phyloP scores from a whole-genome alignment of 768 basidiomycete genomes.

The Thelephora ganbajun region DNA sequence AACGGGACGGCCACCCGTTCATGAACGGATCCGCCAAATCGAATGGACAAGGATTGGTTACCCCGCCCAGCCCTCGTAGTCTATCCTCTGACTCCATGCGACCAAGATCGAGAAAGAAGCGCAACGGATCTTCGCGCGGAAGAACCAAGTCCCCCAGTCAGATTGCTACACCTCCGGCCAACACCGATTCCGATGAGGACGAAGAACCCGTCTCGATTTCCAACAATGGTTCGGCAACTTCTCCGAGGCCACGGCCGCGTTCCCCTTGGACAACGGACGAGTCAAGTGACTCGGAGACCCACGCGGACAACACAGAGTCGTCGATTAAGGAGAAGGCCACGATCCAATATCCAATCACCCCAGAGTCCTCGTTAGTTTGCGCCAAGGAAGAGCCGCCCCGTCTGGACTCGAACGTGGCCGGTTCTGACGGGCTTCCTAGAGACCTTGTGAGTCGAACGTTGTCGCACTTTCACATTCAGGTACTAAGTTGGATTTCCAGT shows the following conservation, averaged over 20 bases:
- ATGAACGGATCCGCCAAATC: conserved; percentile 19
- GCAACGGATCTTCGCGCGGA: conserved; percentile 21
- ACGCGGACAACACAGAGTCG: background rate
- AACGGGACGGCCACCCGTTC: conserved; percentile 24
- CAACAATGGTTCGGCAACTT: conserved; percentile 3
- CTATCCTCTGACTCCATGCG: conserved; percentile 45
- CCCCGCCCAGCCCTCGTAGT: conserved; percentile 66
- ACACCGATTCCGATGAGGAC: conserved; percentile 2
- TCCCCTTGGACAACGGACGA: conserved; percentile 15
- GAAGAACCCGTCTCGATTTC: conserved; percentile 2
- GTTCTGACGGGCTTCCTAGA: conserved; percentile 3
- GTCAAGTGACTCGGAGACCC: conserved; percentile 13
- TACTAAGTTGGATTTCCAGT: conserved; percentile 13
- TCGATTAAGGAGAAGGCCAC: conserved; percentile 7
- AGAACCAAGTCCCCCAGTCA: conserved; percentile 19
- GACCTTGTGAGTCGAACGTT: background rate
- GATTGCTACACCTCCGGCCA: conserved; percentile 3
- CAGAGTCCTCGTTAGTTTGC: conserved; percentile 14
- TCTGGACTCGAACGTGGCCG: conserved; percentile 13
- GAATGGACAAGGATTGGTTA: conserved; percentile 40
- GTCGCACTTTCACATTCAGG: conserved; percentile 2
- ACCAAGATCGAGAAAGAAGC: conserved; percentile 12
- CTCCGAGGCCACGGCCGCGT: conserved; percentile 8
- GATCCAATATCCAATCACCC: conserved; percentile 15
- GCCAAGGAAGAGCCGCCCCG: conserved; percentile 9